Evolutionary conservation across 441 rosid genomes (phyloP), one percentile per base, ranked within the genome.

Genomic region (Populus hybrid): DNA sequence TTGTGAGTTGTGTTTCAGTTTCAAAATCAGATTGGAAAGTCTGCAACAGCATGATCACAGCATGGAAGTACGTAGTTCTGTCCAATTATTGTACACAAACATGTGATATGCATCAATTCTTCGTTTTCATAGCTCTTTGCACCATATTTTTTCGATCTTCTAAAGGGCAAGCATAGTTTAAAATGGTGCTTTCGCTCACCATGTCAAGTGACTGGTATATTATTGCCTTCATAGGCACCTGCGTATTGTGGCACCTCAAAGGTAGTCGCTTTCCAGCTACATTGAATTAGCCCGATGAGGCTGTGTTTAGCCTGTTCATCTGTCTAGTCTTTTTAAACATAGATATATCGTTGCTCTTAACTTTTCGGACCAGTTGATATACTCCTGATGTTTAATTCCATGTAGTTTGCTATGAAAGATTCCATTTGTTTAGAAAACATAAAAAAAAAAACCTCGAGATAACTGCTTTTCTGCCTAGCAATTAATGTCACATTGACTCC

Each of bases 31-130:
- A 32, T 18, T 21, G 12, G 21, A 46, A 24, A 73, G 36, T 40
- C 36, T 9, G n/a, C 73, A 72, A 16, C 28, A 57, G 63, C 23
- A 20, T 57, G 63, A 24, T 24, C 26, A 16, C 28, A 57, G 63
- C 23, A 20, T 57, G 63, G 23, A 28, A 78, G 34, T 36, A 64
- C 50, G n/a, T 67, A 77, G 67, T 40, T 72, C n/a, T 72, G 69
- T 21, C 76, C 76, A 78, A 67, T 20, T 77, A 78, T 75, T 73
- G 68, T 79, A 78, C 75, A 70, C 64, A 36, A 65, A 42, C 78
- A 35, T 67, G 40, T 30, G 64, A 26, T 6, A 63, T 11, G 66
- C 64, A 6, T 73, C 21, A 18, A 16, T 36, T 76, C 6, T 18
- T 28, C 24, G 2, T 20, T 57, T 26, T 74, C 68, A 64, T 9